phyloP scores from a whole-genome alignment of 2,329 filamentous ascomycete species.

The Aspergillus tanneri region DNA sequence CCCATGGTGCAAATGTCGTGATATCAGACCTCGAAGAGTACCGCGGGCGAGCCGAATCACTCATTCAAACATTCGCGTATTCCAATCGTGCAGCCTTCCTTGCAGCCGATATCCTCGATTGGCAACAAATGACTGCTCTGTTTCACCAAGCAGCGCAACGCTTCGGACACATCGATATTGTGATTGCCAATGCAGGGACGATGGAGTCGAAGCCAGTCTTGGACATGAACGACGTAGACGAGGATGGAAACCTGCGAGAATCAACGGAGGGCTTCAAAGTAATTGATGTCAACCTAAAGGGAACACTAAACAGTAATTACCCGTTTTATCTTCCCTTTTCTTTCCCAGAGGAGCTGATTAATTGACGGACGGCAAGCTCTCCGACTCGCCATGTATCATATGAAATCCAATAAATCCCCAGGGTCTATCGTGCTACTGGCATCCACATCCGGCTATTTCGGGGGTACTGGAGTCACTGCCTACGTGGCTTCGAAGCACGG shows the following conservation, averaged over 20 bases:
- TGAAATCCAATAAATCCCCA: slow-evolving; percentile 19
- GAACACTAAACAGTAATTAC: slow-evolving; percentile 45
- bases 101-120: slow-evolving; percentile 38
- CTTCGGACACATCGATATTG: slow-evolving; percentile 42
- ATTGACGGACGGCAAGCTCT: slow-evolving; percentile 27
- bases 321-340: not conserved
- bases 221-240: slow-evolving; percentile 27
- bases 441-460: slow-evolving; percentile 48
- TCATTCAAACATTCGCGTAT: slow-evolving; percentile 10
- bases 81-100: slow-evolving; percentile 29
- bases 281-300: slow-evolving; percentile 47
- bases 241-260: slow-evolving; percentile 19
- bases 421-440: slow-evolving; percentile 44
- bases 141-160: slow-evolving; percentile 32
- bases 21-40: slow-evolving; percentile 33
- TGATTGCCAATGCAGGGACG: slow-evolving; percentile 46
- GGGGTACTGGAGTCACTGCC: slow-evolving; percentile 43
- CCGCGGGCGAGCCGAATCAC: not conserved
- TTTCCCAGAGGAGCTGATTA: not conserved
- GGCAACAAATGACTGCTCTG: slow-evolving; percentile 36
- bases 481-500: slow-evolving; percentile 49
- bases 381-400: slow-evolving; percentile 29
- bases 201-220: slow-evolving; percentile 31
- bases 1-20: slow-evolving; percentile 40
- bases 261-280: slow-evolving; percentile 29